Conservation (phyloP, 108 stramenopile species). For the Pseudonitzschia multistriata region DNA sequence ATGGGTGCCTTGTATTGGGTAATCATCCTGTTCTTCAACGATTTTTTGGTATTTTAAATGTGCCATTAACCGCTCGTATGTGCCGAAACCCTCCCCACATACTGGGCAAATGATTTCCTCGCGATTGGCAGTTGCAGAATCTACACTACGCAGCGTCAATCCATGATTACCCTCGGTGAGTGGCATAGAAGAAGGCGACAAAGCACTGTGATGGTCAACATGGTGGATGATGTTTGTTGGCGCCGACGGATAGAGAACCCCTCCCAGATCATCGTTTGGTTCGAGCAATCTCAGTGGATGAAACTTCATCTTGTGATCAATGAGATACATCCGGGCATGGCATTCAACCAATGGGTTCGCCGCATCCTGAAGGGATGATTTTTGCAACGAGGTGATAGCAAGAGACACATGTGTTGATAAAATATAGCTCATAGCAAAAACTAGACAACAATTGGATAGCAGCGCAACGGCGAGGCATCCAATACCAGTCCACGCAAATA, state of each 20-base stretch:
- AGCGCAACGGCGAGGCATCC: no score
- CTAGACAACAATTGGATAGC: no score
- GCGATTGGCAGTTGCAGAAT: conserved; percentile 40
- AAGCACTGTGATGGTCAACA: conserved; percentile 52
- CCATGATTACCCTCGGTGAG: conserved; percentile 32
- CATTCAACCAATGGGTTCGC: conserved; percentile 77
- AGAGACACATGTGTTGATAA: neutral
- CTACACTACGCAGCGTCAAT: conserved; percentile 46
- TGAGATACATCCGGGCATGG: conserved; percentile 81
- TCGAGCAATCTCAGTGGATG: conserved; percentile 48
- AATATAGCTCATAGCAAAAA: no score
- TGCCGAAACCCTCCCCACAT: conserved; percentile 69
- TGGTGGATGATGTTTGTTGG: conserved; percentile 58
- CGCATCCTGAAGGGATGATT: neutral
- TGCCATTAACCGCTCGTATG: conserved; percentile 40
- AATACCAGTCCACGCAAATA: neutral
- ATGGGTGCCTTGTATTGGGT: conserved; percentile 26
- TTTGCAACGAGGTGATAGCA: neutral
- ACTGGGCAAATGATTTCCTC: conserved; percentile 61
- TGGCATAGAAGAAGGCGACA: conserved; percentile 28
- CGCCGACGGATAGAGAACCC: conserved; percentile 43
- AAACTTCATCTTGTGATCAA: conserved; percentile 41
- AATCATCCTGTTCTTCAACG: conserved; percentile 50
- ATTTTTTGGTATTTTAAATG: conserved; percentile 59
- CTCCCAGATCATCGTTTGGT: conserved; percentile 75